Evolutionary conservation across 2,329 filamentous ascomycete genomes (phyloP).

Genomic region (Xylariaceae sp.): DNA sequence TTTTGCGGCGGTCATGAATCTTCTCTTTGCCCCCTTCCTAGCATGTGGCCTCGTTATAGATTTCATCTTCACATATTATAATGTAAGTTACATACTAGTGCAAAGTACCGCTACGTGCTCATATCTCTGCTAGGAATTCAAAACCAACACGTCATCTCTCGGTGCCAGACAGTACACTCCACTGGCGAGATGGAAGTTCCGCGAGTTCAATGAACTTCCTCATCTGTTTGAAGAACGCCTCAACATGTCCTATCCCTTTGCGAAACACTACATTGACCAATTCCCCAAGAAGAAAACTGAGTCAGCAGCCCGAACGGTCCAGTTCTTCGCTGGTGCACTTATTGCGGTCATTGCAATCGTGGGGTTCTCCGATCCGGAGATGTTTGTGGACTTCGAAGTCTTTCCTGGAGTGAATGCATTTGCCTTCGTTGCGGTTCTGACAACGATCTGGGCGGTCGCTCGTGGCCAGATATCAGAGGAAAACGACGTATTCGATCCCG

Average conservation of each 20-base stretch:
- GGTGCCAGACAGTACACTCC: slow-evolving; percentile 91
- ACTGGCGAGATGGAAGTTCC: slow-evolving; percentile 95
- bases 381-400: slow-evolving; percentile 90
- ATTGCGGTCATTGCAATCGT: slow-evolving; percentile 82
- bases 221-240: slow-evolving; percentile 88
- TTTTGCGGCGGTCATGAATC: slow-evolving; percentile 82
- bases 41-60: slow-evolving; percentile 84
- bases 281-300: slow-evolving; percentile 95
- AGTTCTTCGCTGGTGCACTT: slow-evolving; percentile 85
- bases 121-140: slow-evolving; percentile 73
- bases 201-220: slow-evolving; percentile 95
- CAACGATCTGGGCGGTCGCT: slow-evolving; percentile 79
- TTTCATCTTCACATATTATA: slow-evolving; percentile 95
- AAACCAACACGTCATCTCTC: slow-evolving; percentile 86
- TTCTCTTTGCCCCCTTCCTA: slow-evolving; percentile 83
- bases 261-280: slow-evolving; percentile 89
- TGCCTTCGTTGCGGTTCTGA: slow-evolving; percentile 86
- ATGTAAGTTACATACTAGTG: slow-evolving; percentile 54
- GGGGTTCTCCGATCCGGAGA: slow-evolving; percentile 85
- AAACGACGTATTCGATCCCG: slow-evolving; percentile 86
- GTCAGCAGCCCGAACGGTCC: slow-evolving; percentile 79
- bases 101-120: slow-evolving; percentile 10
- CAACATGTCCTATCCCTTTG: slow-evolving; percentile 94
- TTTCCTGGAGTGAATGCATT: slow-evolving; percentile 85
- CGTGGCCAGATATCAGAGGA: slow-evolving; percentile 86